phyloP scores from a whole-genome alignment of 345 rosid genomes.

The Citrus unshiu region DNA sequence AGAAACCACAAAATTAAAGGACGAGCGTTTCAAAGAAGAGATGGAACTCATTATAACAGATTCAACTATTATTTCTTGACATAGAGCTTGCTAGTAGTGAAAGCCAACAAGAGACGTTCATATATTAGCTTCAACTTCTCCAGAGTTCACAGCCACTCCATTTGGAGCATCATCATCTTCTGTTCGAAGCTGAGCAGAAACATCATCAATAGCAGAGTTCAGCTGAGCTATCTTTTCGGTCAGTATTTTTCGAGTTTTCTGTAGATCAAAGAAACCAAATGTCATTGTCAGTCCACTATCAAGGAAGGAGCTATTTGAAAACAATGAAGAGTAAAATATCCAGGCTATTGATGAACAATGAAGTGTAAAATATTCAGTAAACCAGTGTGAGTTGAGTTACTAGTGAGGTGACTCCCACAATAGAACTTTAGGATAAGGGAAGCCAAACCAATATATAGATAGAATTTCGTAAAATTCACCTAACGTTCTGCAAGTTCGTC shows the following conservation, averaged over 20 bases:
- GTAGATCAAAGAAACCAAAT: constrained; percentile 17
- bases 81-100: constrained; percentile 1
- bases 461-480: neutral
- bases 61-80: constrained; percentile 21
- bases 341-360: neutral
- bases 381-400: neutral
- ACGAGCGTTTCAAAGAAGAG: neutral
- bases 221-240: constrained; percentile 83
- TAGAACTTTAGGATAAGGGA: neutral
- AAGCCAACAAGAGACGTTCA: constrained; percentile 22
- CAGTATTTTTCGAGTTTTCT: constrained; percentile 80
- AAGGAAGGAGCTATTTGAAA: neutral
- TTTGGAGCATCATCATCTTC: constrained; percentile 60
- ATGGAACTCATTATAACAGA: constrained; percentile 10
- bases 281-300: neutral
- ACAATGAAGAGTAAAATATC: neutral
- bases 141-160: constrained; percentile 49
- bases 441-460: neutral
- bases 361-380: neutral
- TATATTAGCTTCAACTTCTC: constrained; percentile 58
- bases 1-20: constrained; percentile 1
- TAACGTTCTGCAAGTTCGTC: neutral
- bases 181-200: constrained; percentile 69
- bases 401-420: neutral
- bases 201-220: constrained; percentile 81